Percentiles rank a stretch among this genome's conserved stretches.
Evolutionary conservation across 1,139 yeast species (phyloP).

Genomic region (Kluyveromyces marxianus): DNA sequence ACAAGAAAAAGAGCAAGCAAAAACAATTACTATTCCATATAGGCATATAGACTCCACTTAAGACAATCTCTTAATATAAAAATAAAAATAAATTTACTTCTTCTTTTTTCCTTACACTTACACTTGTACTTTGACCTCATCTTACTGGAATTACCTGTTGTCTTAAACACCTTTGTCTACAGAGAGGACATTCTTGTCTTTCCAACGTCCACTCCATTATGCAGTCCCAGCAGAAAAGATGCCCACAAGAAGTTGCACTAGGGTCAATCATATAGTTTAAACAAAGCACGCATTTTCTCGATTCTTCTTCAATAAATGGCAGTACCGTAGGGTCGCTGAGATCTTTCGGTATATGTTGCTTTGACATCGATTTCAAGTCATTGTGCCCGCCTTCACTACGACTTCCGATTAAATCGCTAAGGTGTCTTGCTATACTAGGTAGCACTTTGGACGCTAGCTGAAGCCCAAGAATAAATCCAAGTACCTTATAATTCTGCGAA

Average conservation of each 20-base stretch:
- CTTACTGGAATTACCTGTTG: slow-evolving; percentile 63
- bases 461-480: slow-evolving; percentile 62
- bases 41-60: slow-evolving; percentile 26
- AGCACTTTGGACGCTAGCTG: slow-evolving; percentile 48
- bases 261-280: slow-evolving; percentile 76
- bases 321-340: slow-evolving; percentile 49
- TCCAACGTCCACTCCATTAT: slow-evolving; percentile 85
- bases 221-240: slow-evolving; percentile 88
- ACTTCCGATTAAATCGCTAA: neutral
- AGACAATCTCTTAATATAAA: too few species aligned
- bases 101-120: too few species aligned
- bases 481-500: slow-evolving; percentile 51
- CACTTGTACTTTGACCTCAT: slow-evolving; percentile 20
- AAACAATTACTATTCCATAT: slow-evolving; percentile 39
- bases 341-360: slow-evolving; percentile 34
- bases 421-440: slow-evolving; percentile 3
- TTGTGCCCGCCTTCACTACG: neutral
- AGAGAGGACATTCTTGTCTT: slow-evolving; percentile 84
- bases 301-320: slow-evolving; percentile 62
- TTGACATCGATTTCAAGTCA: slow-evolving; percentile 1
- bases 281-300: slow-evolving; percentile 80
- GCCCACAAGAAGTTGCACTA: slow-evolving; percentile 85
- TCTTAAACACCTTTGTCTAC: slow-evolving; percentile 68
- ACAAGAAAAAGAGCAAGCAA: slow-evolving; percentile 34
- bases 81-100: too few species aligned